Evolutionary conservation across 1,284 basidiomycete genomes (phyloP).

Genomic region (Ganoderma meredithae): DNA sequence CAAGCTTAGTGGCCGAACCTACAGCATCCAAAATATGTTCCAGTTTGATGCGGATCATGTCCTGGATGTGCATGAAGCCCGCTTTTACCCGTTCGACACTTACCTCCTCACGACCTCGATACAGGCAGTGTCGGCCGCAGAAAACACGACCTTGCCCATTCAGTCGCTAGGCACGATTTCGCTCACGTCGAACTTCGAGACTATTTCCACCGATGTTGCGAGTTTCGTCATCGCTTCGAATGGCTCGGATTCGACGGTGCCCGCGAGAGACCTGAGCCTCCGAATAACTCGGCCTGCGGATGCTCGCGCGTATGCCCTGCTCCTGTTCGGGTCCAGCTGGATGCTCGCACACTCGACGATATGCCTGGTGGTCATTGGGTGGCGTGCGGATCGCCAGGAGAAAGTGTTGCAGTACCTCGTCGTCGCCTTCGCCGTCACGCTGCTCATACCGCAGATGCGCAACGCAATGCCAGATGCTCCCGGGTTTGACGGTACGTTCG

Average conservation of each 20-base stretch:
- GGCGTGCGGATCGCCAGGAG: constrained; percentile 43
- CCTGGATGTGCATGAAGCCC: constrained; percentile 62
- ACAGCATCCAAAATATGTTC: constrained; percentile 60
- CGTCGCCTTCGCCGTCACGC: constrained; percentile 50
- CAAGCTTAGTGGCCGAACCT: neutral
- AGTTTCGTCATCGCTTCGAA: constrained; percentile 44
- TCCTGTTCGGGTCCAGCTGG: constrained; percentile 60
- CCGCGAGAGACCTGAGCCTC: constrained; percentile 55
- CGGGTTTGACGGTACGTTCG: constrained; percentile 56
- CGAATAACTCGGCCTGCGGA: constrained; percentile 52
- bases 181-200: constrained; percentile 56
- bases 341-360: constrained; percentile 59
- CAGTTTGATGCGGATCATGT: constrained; percentile 66
- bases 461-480: constrained; percentile 66
- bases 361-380: constrained; percentile 53
- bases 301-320: constrained; percentile 52
- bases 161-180: constrained; percentile 52
- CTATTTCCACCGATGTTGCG: constrained; percentile 50
- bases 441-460: constrained; percentile 59
- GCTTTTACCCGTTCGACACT: constrained; percentile 64
- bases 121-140: constrained; percentile 44
- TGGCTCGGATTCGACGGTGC: constrained; percentile 38
- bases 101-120: constrained; percentile 60
- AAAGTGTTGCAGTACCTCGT: constrained; percentile 49
- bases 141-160: constrained; percentile 52